Conservation (phyloP, 371 early-diverging fungal genomes). For the Funneliformis caledonium region DNA sequence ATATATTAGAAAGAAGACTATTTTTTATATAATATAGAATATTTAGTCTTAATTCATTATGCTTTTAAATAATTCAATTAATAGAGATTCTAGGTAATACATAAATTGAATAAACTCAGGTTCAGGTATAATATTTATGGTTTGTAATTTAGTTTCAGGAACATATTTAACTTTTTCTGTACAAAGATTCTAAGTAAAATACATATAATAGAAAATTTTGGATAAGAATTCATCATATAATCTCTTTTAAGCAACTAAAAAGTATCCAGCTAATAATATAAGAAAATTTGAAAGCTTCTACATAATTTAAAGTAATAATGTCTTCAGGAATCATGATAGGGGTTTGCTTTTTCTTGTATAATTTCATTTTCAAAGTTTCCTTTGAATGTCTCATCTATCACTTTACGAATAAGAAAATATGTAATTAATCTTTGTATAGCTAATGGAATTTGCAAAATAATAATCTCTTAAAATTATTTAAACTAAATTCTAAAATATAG, state of each 20-base stretch:
- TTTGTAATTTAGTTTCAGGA: too few species aligned
- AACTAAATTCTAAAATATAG: too few species aligned
- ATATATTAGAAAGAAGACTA: background rate
- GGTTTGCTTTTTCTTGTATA: too few species aligned
- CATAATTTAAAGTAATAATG: background rate
- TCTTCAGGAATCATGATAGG: background rate
- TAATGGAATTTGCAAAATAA: too few species aligned
- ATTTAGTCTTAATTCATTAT: background rate
- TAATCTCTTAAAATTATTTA: too few species aligned
- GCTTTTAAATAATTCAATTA: background rate
- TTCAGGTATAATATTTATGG: too few species aligned
- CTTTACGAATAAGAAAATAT: too few species aligned
- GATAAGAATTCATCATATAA: background rate
- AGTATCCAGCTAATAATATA: background rate
- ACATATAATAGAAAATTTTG: background rate
- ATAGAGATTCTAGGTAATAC: too few species aligned
- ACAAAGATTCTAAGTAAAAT: background rate
- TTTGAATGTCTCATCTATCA: too few species aligned
- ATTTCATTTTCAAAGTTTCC: too few species aligned
- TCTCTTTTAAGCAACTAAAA: background rate
- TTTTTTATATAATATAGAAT: background rate
- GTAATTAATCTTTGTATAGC: too few species aligned
- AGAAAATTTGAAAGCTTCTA: conserved; percentile 3
- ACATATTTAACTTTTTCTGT: conserved; percentile 4
- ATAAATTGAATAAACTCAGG: too few species aligned